Evolutionary conservation across 805 yeast species (phyloP).

Genomic region (Lipomyces yamadae): DNA sequence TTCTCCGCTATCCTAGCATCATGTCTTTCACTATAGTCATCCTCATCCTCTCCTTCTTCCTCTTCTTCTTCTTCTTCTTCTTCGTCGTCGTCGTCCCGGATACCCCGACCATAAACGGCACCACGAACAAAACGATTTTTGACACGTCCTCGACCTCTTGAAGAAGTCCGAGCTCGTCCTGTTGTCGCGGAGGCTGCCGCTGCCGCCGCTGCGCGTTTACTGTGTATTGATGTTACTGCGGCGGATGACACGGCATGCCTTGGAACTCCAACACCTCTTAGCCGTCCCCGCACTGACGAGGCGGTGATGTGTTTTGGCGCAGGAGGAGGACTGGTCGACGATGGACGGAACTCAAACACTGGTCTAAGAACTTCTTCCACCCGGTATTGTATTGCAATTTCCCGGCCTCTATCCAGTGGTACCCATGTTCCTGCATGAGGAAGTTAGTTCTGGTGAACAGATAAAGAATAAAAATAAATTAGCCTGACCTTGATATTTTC

Average conservation of each 20-base stretch:
- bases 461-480: background rate
- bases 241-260: slow-evolving; percentile 21
- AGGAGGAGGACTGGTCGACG: slow-evolving; percentile 68
- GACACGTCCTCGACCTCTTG: slow-evolving; percentile 29
- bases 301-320: slow-evolving; percentile 56
- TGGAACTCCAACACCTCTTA: slow-evolving; percentile 18
- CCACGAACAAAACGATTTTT: slow-evolving; percentile 7
- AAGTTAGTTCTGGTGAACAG: background rate
- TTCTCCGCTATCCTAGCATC: slow-evolving; percentile 12
- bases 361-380: slow-evolving; percentile 68
- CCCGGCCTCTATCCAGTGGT: slow-evolving; percentile 75
- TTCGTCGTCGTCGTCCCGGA: slow-evolving; percentile 16
- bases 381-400: slow-evolving; percentile 66
- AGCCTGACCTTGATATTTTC: slow-evolving; percentile 82
- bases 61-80: slow-evolving; percentile 28
- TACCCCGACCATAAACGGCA: slow-evolving; percentile 8
- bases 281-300: slow-evolving; percentile 37
- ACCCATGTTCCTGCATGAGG: slow-evolving; percentile 84
- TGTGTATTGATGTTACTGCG: background rate
- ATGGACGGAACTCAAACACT: slow-evolving; percentile 62
- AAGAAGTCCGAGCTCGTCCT: slow-evolving; percentile 20
- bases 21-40: slow-evolving; percentile 4
- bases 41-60: slow-evolving; percentile 27
- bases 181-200: slow-evolving; percentile 13
- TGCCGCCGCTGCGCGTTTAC: slow-evolving; percentile 15